Evolutionary conservation across 2,329 filamentous ascomycete genomes (phyloP).

Genomic region (Paecilomyces formosus): DNA sequence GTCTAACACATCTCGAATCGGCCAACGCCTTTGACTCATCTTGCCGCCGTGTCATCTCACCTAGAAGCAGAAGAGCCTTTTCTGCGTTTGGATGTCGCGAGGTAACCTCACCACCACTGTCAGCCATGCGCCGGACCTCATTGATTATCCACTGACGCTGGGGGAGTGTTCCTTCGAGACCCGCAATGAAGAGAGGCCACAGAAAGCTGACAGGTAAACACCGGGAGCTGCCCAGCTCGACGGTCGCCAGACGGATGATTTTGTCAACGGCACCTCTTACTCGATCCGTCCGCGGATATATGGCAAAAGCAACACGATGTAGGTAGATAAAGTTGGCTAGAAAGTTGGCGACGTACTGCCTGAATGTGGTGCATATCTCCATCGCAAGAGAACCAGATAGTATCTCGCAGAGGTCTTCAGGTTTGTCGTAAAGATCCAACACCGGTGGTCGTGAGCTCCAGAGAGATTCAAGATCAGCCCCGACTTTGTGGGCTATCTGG

Average conservation of each 20-base stretch:
- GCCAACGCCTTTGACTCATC: constrained; percentile 27
- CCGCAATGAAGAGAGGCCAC: constrained; percentile 28
- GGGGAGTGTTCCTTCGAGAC: constrained; percentile 21
- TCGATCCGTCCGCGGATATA: constrained; percentile 28
- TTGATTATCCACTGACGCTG: constrained; percentile 26
- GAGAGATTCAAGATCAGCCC: constrained; percentile 26
- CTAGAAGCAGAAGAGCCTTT: constrained; percentile 21
- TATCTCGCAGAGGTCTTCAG: constrained; percentile 18
- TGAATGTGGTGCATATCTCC: constrained; percentile 23
- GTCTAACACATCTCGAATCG: constrained; percentile 25
- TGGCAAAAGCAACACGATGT: constrained; percentile 29
- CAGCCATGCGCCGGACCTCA: constrained; percentile 25
- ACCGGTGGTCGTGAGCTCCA: constrained; percentile 26
- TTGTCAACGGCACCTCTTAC: constrained; percentile 27
- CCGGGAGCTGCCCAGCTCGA: constrained; percentile 13
- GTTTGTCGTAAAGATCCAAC: constrained; percentile 22
- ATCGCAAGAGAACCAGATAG: constrained; percentile 18
- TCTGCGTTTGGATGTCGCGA: constrained; percentile 23
- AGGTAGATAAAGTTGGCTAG: constrained; percentile 29
- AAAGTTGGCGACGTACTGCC: constrained; percentile 28
- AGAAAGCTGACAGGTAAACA: constrained; percentile 24
- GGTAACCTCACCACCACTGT: constrained; percentile 1
- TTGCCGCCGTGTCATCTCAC: constrained; percentile 28
- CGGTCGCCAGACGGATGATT: constrained; percentile 26
- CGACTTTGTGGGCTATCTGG: constrained; percentile 27